Conservation (phyloP, 2,329 filamentous ascomycete species). For the Chaetomium sp. region DNA sequence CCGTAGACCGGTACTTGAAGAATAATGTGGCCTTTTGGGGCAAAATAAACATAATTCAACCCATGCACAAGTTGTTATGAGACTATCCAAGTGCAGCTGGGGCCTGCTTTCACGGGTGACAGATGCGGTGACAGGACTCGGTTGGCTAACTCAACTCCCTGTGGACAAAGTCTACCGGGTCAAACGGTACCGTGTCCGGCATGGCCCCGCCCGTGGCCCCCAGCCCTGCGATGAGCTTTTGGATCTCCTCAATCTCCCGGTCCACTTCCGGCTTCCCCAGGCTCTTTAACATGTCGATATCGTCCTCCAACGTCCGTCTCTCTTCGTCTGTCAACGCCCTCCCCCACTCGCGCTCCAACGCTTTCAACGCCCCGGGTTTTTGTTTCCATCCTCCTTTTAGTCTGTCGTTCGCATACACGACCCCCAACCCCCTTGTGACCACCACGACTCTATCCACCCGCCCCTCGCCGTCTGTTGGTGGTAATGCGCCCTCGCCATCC, state of each 20-base stretch:
- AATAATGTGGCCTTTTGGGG: neutral
- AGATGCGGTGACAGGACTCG: neutral
- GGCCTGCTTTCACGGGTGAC: neutral
- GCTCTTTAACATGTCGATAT: constrained; percentile 24
- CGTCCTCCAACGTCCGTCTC: constrained; percentile 16
- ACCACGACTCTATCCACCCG: constrained; percentile 21
- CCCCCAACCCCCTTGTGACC: constrained; percentile 9
- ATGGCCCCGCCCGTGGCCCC: neutral
- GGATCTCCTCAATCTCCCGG: constrained; percentile 26
- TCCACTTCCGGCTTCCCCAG: constrained; percentile 24
- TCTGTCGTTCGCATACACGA: constrained; percentile 8
- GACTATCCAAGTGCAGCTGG: neutral
- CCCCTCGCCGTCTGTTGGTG: neutral
- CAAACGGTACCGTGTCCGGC: neutral
- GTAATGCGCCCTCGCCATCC: constrained; percentile 5
- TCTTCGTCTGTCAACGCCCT: constrained; percentile 27
- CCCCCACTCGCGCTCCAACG: constrained; percentile 27
- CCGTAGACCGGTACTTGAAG: neutral
- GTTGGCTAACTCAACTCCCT: neutral
- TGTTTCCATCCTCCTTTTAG: neutral
- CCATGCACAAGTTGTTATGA: neutral
- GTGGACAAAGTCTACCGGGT: constrained; percentile 1
- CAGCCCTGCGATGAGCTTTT: constrained; percentile 18
- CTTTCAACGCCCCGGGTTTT: constrained; percentile 10
- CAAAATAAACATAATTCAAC: neutral